Base-by-base conservation (phyloP, 164 flowering plant genomes). In the Magnolia sinica region DNA sequence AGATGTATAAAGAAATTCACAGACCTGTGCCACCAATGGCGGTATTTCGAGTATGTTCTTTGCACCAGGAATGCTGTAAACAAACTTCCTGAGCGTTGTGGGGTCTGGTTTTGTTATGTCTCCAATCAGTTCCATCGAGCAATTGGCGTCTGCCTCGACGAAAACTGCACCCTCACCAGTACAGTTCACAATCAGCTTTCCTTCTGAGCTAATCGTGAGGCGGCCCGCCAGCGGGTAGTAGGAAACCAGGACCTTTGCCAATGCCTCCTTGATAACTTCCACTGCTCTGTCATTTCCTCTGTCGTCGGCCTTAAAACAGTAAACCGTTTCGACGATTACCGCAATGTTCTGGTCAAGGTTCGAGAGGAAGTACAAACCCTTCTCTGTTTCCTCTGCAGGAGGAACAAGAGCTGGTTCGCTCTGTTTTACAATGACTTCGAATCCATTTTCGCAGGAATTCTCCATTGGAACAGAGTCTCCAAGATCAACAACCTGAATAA, bases 81-180 rank as follows among this genome's bases (percentile, higher is more conserved):
- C 98, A 20, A 95, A 85, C 88, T 91, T 89, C 8, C 91, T 91
- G 45, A 95, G 95, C 55, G 85, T 87, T 45, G 66, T 83, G 14
- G 97, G 95, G 72, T 93, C 92, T 68, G 95, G 95, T 79, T 88
- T 88, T 14, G 98, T 84, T 8, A 84, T 83, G 77, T 91, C 97
- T 1, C 94, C 90, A 3, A 95, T 80, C 22, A 87, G 89, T 16
- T 88, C 84, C 23, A 95, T 78, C 0, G 49, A 31, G 76, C 91
- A 90, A 71, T 88, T 74, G 0, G 97, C 92, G 72, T 87, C 91
- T 9, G 98, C 98, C 82, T 90, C 98, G 6, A 93, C 96, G 31
- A 95, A 88, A 70, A 92, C 86, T 22, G 90, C 93, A 13, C 98
- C 98, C 58, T 95, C 94, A 1, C 90, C 93, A 0, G 89, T 92